Evolutionary conservation across 176 grass and related monocot species (phyloP).

Genomic region (Avena insularis): DNA sequence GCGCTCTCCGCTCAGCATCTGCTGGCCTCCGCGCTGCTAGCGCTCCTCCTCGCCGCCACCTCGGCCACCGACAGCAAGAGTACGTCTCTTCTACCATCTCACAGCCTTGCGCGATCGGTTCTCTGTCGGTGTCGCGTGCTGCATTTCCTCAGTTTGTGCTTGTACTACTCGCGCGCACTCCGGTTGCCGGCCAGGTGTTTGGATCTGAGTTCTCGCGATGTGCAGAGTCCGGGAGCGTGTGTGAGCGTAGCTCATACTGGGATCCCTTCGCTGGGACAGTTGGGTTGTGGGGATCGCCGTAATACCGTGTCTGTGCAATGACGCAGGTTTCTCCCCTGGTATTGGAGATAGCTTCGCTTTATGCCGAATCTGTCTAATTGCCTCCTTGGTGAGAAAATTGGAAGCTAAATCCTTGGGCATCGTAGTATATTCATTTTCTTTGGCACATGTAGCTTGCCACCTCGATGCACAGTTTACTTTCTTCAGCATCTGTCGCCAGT

Average conservation of each 20-base stretch:
- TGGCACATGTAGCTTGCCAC: neutral
- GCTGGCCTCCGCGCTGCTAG: slow-evolving; percentile 37
- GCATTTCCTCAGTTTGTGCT: slow-evolving; percentile 3
- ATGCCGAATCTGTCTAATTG: neutral
- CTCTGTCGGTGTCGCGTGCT: neutral
- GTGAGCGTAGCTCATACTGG: neutral
- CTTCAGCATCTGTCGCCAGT: neutral
- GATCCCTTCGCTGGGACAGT: neutral
- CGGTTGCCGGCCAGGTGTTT: neutral
- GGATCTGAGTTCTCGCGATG: slow-evolving; percentile 38
- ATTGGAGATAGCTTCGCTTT: neutral
- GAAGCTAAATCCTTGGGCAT: neutral
- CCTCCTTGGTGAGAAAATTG: slow-evolving; percentile 6
- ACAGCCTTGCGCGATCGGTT: neutral
- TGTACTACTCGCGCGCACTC: neutral
- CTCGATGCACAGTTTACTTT: neutral
- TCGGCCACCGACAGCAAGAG: slow-evolving; percentile 83
- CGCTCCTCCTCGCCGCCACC: slow-evolving; percentile 58
- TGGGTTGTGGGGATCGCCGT: slow-evolving; percentile 5
- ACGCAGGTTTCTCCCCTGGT: slow-evolving; percentile 21
- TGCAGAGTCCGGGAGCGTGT: neutral
- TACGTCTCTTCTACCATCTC: slow-evolving; percentile 26
- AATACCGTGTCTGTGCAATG: neutral
- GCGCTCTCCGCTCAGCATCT: slow-evolving; percentile 62
- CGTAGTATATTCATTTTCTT: neutral